Evolutionary conservation across 2,329 filamentous ascomycete genomes (phyloP).

Genomic region (Aquanectria penicillioides): DNA sequence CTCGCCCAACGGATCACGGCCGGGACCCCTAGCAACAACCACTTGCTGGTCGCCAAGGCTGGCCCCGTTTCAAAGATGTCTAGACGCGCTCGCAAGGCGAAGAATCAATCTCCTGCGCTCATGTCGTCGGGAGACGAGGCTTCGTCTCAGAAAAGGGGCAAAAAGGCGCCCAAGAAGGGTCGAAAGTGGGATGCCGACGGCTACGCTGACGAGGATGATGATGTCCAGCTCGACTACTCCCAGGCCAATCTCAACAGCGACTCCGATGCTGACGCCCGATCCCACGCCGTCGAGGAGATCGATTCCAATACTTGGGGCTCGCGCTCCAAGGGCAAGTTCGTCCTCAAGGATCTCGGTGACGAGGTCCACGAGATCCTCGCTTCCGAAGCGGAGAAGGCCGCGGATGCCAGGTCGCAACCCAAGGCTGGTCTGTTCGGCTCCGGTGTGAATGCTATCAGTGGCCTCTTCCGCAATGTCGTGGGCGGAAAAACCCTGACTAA

Average conservation of each 20-base stretch:
- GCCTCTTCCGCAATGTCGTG: conserved; percentile 92
- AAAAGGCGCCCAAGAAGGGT: conserved; percentile 83
- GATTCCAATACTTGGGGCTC: conserved; percentile 86
- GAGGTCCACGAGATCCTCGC: conserved; percentile 92
- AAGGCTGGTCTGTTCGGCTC: conserved; percentile 78
- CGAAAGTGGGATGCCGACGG: conserved; percentile 94
- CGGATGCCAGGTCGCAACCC: conserved; percentile 57
- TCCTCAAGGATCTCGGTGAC: conserved; percentile 91
- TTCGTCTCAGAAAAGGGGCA: conserved; percentile 61
- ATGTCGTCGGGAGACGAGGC: conserved; percentile 88
- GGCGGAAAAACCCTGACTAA: conserved; percentile 93
- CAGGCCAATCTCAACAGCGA: conserved; percentile 63
- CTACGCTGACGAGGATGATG: conserved; percentile 83
- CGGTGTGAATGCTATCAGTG: conserved; percentile 83
- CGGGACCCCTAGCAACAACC: conserved; percentile 75
- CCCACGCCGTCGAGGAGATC: conserved; percentile 75
- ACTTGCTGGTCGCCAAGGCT: conserved; percentile 75
- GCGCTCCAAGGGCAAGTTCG: conserved; percentile 89
- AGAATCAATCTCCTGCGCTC: conserved; percentile 72
- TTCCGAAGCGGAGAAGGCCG: conserved; percentile 71
- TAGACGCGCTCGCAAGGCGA: conserved; percentile 76
- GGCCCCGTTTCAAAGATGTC: conserved; percentile 82
- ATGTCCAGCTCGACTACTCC: conserved; percentile 89
- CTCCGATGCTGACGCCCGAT: conserved; percentile 62
- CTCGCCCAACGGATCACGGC: conserved; percentile 81